Evolutionary conservation across 495 filamentous ascomycete genomes (phyloP).

Genomic region (Xylaria scruposa): DNA sequence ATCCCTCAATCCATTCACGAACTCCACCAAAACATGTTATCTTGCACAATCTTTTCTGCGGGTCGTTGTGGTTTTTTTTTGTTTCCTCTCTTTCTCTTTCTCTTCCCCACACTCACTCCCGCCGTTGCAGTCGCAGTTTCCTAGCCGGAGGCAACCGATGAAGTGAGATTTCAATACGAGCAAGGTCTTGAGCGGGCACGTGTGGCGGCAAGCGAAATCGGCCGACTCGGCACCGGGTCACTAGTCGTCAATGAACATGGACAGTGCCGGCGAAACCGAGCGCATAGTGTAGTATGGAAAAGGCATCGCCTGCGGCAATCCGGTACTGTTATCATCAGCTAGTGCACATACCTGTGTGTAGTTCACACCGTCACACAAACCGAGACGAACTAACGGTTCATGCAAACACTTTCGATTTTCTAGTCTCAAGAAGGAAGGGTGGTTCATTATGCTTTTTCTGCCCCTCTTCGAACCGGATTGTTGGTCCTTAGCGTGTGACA

Average conservation of each 20-base stretch:
- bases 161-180: background rate
- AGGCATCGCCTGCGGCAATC: background rate
- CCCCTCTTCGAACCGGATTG: background rate
- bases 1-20: conserved; percentile 10
- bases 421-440: background rate
- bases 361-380: background rate
- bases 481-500: background rate
- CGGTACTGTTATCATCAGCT: conserved; percentile 1
- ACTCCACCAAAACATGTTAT: conserved; percentile 12
- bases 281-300: conserved; percentile 2
- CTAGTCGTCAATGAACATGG: background rate
- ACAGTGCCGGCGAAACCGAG: conserved; percentile 24
- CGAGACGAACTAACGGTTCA: background rate
- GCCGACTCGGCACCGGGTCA: background rate
- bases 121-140: background rate
- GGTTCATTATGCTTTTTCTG: background rate
- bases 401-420: background rate
- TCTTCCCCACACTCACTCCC: background rate
- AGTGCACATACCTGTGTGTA: background rate
- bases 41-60: conserved; percentile 8
- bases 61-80: background rate
- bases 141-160: conserved; percentile 23
- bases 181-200: background rate
- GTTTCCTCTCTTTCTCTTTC: too few relatives aligned
- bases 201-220: background rate